Evolutionary conservation across 768 basidiomycete species (phyloP), one percentile per base, ranked within the genome.

Genomic region (Agrocybe praecox): DNA sequence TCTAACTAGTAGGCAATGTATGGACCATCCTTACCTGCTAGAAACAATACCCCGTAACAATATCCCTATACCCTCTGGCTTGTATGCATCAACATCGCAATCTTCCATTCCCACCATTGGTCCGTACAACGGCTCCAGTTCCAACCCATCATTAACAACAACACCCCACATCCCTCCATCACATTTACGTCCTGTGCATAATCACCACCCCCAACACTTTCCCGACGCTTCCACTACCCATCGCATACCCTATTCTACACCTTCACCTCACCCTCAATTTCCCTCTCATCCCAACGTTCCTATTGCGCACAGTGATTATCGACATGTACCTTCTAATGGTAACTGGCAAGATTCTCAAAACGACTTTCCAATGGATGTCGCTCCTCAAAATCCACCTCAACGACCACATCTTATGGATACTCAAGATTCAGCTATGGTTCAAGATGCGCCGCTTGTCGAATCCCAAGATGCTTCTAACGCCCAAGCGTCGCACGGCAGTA

Each of bases 11-110:
- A 81, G 81, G 48, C 85, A 96, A 69, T 96, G 95, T 69, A 76
- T 97, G 59, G 84, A 94, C 29, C 95, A 98, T 70, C 80, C 86
- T 14, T 99, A 98, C 77, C 85, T 98, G 55, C 81, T 81, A 56
- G 92, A 97, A 73, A 92, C 90, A 12, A 76, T 78, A 58, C 84
- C 82, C 33, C 80, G 84, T 48, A 88, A 88, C 61, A 77, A 83
- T 63, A 85, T 88, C 19, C 86, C 86, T 18, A 74, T 86, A 59
- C 86, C 87, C 53, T 73, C 83, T 23, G 79, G 80, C 42, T 68
- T 84, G 49, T 78, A 76, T 55, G 66, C 72, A 19, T 73, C 81
- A 49, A 70, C 74, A 26, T 70, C 74, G 23, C 71, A 70, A 68
- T 57, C 71, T 64, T 70, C 72, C 57, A 63, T 69, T 53, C 61